phyloP scores from a whole-genome alignment of 208 protist species.

The Angomonas desouzai region DNA sequence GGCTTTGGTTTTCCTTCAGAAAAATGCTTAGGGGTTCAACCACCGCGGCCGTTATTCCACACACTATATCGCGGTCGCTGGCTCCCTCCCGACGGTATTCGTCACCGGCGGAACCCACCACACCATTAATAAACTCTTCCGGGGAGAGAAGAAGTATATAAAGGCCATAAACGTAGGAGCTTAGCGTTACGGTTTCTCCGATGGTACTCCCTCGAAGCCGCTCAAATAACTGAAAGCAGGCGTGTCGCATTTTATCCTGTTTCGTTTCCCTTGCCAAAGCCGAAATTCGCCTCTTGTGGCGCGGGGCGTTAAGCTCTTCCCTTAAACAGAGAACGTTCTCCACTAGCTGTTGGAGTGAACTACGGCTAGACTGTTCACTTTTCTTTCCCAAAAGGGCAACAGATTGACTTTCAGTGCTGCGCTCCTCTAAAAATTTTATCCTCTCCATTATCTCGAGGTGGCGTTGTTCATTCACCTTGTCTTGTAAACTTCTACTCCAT shows the following conservation, averaged over 20 bases:
- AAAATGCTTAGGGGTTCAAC: neutral
- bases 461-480: constrained; percentile 35
- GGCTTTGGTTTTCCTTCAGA: neutral
- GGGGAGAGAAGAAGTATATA: constrained; percentile 29
- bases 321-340: constrained; percentile 29
- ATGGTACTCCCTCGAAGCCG: constrained; percentile 33
- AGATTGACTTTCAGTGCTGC: no score
- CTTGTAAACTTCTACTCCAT: constrained; percentile 58
- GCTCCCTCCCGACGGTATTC: constrained; percentile 10
- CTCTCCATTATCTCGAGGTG: constrained; percentile 44
- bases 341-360: constrained; percentile 43
- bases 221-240: constrained; percentile 34
- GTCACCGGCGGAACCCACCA: constrained; percentile 11
- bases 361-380: no score
- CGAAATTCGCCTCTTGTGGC: constrained; percentile 28
- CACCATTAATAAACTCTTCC: constrained; percentile 21
- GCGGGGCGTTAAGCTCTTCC: constrained; percentile 23
- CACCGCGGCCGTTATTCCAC: neutral
- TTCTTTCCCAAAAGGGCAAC: no score
- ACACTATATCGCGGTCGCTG: constrained; percentile 11
- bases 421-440: constrained; percentile 33
- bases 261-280: constrained; percentile 20
- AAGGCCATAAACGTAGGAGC: constrained; percentile 54
- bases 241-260: constrained; percentile 14
- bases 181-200: constrained; percentile 47